phyloP scores from a whole-genome alignment of 1,284 basidiomycete genomes.

The Trametes pubescens region DNA sequence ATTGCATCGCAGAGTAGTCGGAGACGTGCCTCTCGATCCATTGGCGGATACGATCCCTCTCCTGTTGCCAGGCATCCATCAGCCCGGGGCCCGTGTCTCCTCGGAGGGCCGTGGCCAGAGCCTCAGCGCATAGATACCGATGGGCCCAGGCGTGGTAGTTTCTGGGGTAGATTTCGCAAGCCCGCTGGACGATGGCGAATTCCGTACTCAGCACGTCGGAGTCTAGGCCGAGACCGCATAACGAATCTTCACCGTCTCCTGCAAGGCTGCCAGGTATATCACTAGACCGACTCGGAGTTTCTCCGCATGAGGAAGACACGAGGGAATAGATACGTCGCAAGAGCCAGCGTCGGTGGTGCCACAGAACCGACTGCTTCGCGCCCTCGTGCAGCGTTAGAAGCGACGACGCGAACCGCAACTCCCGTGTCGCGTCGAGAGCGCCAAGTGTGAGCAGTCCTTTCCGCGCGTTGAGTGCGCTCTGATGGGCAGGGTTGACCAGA shows the following conservation, averaged over 20 bases:
- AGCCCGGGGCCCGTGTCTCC: slow-evolving; percentile 3
- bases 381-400: slow-evolving; percentile 60
- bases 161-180: slow-evolving; percentile 66
- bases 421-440: slow-evolving; percentile 47
- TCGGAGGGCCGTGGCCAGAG: slow-evolving; percentile 28
- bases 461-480: slow-evolving; percentile 67
- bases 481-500: slow-evolving; percentile 72
- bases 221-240: slow-evolving; percentile 36
- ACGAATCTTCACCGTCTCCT: slow-evolving; percentile 20
- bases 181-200: slow-evolving; percentile 51
- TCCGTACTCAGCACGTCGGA: slow-evolving; percentile 51
- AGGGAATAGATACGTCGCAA: slow-evolving; percentile 42
- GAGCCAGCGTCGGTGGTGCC: slow-evolving; percentile 75
- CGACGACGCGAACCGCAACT: slow-evolving; percentile 56
- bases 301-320: background rate
- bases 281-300: background rate
- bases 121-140: slow-evolving; percentile 55
- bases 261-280: too few relatives aligned
- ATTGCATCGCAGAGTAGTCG: slow-evolving; percentile 70
- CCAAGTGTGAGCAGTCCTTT: slow-evolving; percentile 56
- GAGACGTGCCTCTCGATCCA: slow-evolving; percentile 71
- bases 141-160: slow-evolving; percentile 77
- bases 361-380: slow-evolving; percentile 70
- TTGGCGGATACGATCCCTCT: slow-evolving; percentile 45
- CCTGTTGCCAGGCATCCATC: slow-evolving; percentile 46